phyloP scores from a whole-genome alignment of 352 stramenopile genomes.

The Phytophthora uliginosa region DNA sequence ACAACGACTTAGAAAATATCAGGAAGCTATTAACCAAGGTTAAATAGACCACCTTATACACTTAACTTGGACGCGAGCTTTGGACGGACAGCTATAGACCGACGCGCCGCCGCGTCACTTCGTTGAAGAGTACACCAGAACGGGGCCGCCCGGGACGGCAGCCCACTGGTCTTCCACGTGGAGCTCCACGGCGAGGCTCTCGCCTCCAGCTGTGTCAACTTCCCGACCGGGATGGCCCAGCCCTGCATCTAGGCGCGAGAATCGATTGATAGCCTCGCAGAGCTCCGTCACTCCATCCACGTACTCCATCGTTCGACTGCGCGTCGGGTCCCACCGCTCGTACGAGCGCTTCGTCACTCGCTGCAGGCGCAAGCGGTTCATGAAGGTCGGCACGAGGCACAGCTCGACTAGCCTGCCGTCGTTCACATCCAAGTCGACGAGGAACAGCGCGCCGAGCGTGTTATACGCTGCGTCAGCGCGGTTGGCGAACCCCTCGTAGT shows the following conservation, averaged over 20 bases:
- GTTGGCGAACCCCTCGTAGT: slow-evolving; percentile 52
- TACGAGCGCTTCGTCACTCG: slow-evolving; percentile 28
- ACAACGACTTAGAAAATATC: too few relatives aligned
- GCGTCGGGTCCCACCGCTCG: slow-evolving; percentile 15
- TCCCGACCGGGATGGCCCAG: slow-evolving; percentile 7
- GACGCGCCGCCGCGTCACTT: background rate
- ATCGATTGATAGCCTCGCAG: slow-evolving; percentile 16
- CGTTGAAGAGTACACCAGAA: slow-evolving; percentile 10
- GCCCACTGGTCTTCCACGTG: slow-evolving; percentile 27
- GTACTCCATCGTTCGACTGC: slow-evolving; percentile 11
- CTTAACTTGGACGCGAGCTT: background rate
- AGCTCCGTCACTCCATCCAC: slow-evolving; percentile 18
- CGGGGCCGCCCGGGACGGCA: slow-evolving; percentile 25
- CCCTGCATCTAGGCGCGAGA: slow-evolving; percentile 6
- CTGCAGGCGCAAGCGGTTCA: slow-evolving; percentile 44
- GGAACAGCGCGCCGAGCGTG: slow-evolving; percentile 43
- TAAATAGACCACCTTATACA: too few relatives aligned
- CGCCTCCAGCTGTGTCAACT: slow-evolving; percentile 17
- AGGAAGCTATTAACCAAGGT: too few relatives aligned
- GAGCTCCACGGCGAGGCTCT: slow-evolving; percentile 16
- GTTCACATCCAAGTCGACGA: slow-evolving; percentile 35
- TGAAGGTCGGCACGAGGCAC: slow-evolving; percentile 46
- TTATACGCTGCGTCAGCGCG: slow-evolving; percentile 46
- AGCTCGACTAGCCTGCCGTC: slow-evolving; percentile 33
- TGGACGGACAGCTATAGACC: background rate